Percentiles rank a stretch among this genome's conserved stretches.
Evolutionary conservation across 805 yeast genomes (phyloP).

Genomic region (Hanseniaspora meyeri): DNA sequence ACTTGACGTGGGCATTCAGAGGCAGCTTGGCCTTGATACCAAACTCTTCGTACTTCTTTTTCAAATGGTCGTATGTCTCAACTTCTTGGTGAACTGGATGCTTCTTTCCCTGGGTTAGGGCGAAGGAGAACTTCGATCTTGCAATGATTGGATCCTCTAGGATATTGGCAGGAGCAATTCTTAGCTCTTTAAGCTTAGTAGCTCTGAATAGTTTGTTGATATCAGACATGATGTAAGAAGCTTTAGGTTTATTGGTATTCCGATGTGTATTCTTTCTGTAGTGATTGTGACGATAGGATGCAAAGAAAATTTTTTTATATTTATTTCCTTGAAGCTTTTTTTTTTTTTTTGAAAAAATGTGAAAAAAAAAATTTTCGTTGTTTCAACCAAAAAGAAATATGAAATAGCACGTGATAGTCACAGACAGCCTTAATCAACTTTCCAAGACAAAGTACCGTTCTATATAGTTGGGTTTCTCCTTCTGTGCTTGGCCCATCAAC

Average conservation of each 20-base stretch:
- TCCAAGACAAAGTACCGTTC: background rate
- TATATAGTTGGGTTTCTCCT: background rate
- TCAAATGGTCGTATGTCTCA: constrained; percentile 53
- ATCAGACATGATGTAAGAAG: background rate
- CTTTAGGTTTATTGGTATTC: too few species aligned
- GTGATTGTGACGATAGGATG: too few species aligned
- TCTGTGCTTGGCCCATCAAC: background rate
- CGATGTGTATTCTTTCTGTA: background rate
- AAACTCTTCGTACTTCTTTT: constrained; percentile 50
- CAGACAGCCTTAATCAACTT: too few species aligned
- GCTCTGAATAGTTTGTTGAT: constrained; percentile 10
- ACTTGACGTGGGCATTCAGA: constrained; percentile 37
- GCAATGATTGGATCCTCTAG: background rate
- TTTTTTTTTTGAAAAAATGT: background rate
- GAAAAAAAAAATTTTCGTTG: background rate
- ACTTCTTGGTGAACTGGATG: constrained; percentile 63
- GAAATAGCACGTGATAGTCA: background rate
- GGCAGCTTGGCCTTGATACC: constrained; percentile 69
- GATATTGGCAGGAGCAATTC: background rate
- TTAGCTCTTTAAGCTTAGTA: constrained; percentile 9
- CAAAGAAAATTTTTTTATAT: background rate
- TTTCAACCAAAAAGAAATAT: background rate
- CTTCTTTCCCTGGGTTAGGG: constrained; percentile 16
- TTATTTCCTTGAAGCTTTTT: background rate
- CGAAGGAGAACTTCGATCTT: constrained; percentile 13